Base-by-base conservation (phyloP, 2,329 filamentous ascomycete genomes). In the Aureobasidium pullulans region DNA sequence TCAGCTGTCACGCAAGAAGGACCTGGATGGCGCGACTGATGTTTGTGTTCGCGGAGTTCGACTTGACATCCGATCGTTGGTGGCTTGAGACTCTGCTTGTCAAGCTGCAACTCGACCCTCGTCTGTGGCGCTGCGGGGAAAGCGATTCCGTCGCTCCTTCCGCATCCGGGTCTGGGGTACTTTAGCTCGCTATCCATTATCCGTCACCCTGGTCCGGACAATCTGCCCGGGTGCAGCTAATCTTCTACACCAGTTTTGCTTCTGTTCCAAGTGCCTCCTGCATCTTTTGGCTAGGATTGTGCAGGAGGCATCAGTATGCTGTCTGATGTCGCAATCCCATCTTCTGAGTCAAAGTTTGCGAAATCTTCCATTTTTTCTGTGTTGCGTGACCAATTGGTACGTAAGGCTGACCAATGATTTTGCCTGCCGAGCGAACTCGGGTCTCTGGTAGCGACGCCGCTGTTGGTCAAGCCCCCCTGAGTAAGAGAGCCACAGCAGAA, bases 141-240 rank as follows among this genome's bases (percentile, higher is more conserved):
- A 11, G 15, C 42, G 11, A 16, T 13, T 11, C 34, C 37, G 46
- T 49, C 46, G n/a, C 47, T 53, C 49, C 49, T 53, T 53, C 49
- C 49, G 49, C 49, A 53, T 53, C 13, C 37, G 49, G 49, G 49
- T 53, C 39, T 36, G 50, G 50, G 50, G 50, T 54, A 43, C 50
- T 10, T 54, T 54, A 54, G 50, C 37, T 32, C 36, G 23, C 15
- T 39, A 49, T 42, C 49, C 23, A 37, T 34, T 42, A 43, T 15
- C n/a, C 37, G 23, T 13, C 19, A 54, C 39, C 50, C 39, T 54
- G 39, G 40, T 44, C 19, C 23, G n/a, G 2, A 9, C 32, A 39
- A 32, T 37, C 23, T 34, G 32, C 28, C 47, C 31, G 3, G 4
- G 28, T 34, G 29, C 29, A 43, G n/a, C 11, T 28, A 19, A 16